These are phyloP conservation scores for Naegleria lovaniensis DNA, from an alignment of 208 protist species.

Conservation along the genomic window DNA sequence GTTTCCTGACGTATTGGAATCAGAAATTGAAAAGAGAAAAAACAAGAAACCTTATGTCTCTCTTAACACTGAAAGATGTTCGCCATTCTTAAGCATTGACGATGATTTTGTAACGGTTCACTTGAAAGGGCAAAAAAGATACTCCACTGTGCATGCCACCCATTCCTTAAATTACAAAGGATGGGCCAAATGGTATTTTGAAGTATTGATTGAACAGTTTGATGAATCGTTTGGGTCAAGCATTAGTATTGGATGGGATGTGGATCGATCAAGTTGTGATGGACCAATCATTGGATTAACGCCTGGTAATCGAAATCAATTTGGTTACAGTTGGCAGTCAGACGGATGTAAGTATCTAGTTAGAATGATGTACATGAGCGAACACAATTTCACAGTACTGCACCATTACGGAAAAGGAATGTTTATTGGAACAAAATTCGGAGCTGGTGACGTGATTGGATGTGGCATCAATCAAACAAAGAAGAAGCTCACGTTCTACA, in stretches of 20 bases:
- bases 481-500: conserved; percentile 11
- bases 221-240: not conserved
- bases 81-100: not conserved
- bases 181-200: conserved; percentile 21
- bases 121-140: conserved; percentile 8
- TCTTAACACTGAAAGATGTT: not conserved
- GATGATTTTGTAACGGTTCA: not conserved
- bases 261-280: not conserved
- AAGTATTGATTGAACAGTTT: not conserved
- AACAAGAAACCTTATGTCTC: conserved; percentile 15
- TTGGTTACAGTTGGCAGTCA: conserved; percentile 20
- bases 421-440: not conserved
- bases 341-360: not conserved
- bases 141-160: not conserved
- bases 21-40: not conserved
- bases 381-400: not conserved
- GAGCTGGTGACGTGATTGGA: not conserved
- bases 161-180: not conserved
- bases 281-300: not conserved
- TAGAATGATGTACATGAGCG: not conserved
- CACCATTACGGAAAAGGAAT: not conserved
- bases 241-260: conserved; percentile 16
- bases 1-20: not conserved
- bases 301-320: not conserved
- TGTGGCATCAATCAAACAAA: not conserved